Evolutionary conservation across 345 rosid genomes (phyloP), one percentile per base, ranked within the genome.

Genomic region (Carallia brachiata): DNA sequence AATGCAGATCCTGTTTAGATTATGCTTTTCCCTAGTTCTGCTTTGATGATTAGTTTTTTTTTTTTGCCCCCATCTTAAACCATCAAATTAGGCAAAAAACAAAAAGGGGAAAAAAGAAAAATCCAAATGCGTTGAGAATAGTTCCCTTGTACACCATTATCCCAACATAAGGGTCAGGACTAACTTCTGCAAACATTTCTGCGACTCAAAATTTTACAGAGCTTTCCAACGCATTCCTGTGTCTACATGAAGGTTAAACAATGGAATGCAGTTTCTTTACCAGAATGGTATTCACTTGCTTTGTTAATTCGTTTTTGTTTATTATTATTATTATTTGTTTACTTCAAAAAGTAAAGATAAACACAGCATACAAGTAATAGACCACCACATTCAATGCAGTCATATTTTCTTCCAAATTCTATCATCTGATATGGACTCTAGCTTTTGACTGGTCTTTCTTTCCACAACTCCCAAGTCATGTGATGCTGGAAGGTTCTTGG

Each of bases 401-500:
- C 30, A 7, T 39, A 1, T 7, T 39, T 2, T 7, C 8, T 39
- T 39, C 50, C 50, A 2, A 44, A 44, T 44, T 44, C 16, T 4
- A 44, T 16, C 50, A 12, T 44, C 50, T 44, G 50, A 10, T 44
- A 44, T 12, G 4, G 27, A 23, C 54, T 30, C 53, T 63, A 17
- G 27, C 34, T 23, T 9, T 36, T 50, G 7, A 65, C 30, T 7
- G 2, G 28, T 3, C 27, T 44, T 53, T 30, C 30, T 64, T 31
- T 47, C 12, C 18, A 47, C 52, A 40, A 61, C 23, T 9, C n/a
- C 16, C 1, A 4, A 59, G n/a, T 58, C 6, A 7, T n/a, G 23
- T 32, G 0, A 19, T 39, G 58, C 30, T 37, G 30, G 37, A 37
- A 31, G 27, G 66, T 73, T 81, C 70, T 66, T 77, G 64, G n/a